phyloP scores from a whole-genome alignment of 352 stramenopile genomes.

The Pythium phragmitis region DNA sequence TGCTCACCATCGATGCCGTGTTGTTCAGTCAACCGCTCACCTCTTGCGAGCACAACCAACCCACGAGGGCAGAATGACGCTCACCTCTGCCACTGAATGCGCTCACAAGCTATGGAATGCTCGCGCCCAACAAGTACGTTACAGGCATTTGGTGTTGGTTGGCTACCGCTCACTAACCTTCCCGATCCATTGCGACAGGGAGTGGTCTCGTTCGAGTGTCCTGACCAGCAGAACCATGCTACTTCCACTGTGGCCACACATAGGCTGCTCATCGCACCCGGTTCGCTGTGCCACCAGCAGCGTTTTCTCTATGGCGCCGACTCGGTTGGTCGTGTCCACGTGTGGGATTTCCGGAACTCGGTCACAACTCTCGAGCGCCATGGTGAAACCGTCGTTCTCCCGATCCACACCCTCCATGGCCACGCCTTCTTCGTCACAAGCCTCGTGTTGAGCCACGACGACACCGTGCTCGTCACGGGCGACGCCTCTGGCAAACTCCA shows the following conservation, averaged over 20 bases:
- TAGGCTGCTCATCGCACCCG: slow-evolving; percentile 2
- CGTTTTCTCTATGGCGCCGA: slow-evolving; percentile 23
- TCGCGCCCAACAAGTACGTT: slow-evolving; percentile 1
- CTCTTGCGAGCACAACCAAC: not conserved
- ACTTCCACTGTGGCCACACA: not conserved
- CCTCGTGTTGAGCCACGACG: slow-evolving; percentile 19
- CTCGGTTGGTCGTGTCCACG: slow-evolving; percentile 6
- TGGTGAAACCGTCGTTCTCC: not conserved
- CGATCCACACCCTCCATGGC: slow-evolving; percentile 9
- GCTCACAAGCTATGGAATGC: slow-evolving; percentile 24
- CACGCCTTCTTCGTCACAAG: slow-evolving; percentile 24
- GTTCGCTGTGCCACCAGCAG: slow-evolving; percentile 9
- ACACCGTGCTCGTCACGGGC: slow-evolving; percentile 24
- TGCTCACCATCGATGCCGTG: not conserved
- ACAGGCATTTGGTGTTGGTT: too few relatives aligned
- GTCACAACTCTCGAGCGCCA: not conserved
- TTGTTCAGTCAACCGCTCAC: not conserved
- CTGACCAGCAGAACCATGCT: not conserved
- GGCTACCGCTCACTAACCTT: not conserved
- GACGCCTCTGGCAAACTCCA: slow-evolving; percentile 24
- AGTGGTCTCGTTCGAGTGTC: slow-evolving; percentile 10
- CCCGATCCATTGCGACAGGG: not conserved
- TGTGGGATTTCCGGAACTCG: slow-evolving; percentile 13
- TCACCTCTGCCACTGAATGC: slow-evolving; percentile 17
- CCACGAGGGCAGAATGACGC: not conserved